phyloP scores from a whole-genome alignment of 257 asterid species.

The Linderniella brevidens region DNA sequence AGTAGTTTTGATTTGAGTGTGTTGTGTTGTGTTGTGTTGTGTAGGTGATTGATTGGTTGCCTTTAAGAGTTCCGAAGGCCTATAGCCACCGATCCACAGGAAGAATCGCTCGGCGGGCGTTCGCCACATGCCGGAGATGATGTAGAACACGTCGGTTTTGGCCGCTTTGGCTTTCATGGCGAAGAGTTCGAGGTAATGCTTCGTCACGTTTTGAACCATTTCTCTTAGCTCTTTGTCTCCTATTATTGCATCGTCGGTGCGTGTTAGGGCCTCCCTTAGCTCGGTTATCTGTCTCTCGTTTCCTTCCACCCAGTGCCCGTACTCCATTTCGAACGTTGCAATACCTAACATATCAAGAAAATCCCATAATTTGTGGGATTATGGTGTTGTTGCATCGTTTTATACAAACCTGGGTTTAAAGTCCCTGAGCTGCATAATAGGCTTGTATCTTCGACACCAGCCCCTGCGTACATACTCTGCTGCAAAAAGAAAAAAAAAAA shows the following conservation, averaged over 20 bases:
- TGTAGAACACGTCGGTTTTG: constrained; percentile 57
- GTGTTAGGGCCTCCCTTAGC: constrained; percentile 38
- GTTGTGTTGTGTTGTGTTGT: not conserved
- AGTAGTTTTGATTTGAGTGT: not conserved
- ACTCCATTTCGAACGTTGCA: constrained; percentile 58
- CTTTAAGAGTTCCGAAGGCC: constrained; percentile 82
- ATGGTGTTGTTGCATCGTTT: too few species aligned
- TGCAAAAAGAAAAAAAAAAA: too few species aligned
- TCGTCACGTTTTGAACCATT: constrained; percentile 41
- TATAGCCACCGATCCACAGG: constrained; percentile 89
- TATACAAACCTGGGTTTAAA: too few species aligned
- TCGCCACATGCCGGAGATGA: constrained; percentile 79
- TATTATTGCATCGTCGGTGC: constrained; percentile 16
- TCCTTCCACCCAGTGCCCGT: constrained; percentile 74
- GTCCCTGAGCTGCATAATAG: too few species aligned
- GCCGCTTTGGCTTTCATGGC: constrained; percentile 72
- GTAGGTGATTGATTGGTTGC: constrained; percentile 14
- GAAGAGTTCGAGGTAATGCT: constrained; percentile 62
- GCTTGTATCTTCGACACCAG: too few species aligned
- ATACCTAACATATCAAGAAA: constrained; percentile 18
- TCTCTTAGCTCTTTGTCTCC: constrained; percentile 39
- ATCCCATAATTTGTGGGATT: too few species aligned
- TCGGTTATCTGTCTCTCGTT: constrained; percentile 39
- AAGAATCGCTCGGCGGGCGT: constrained; percentile 80
- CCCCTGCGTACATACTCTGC: too few species aligned